Evolutionary conservation across 164 flowering plant genomes (phyloP).

Genomic region (Tinospora cordifolia): DNA sequence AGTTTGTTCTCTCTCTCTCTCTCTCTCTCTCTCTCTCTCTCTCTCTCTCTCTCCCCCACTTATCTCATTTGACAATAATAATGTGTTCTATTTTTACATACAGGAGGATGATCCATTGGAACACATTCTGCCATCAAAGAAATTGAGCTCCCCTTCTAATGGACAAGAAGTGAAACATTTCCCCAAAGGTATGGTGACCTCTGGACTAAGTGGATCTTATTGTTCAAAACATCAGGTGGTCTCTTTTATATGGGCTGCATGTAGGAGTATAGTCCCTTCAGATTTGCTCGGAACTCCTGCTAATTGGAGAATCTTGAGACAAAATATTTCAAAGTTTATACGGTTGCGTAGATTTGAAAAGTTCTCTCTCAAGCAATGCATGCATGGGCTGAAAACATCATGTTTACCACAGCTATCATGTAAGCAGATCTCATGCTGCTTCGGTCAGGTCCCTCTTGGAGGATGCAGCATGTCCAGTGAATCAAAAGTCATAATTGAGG

Average conservation of each 20-base stretch:
- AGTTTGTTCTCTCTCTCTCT: background rate
- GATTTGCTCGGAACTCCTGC: constrained; percentile 57
- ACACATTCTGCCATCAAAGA: background rate
- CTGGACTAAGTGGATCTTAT: constrained; percentile 21
- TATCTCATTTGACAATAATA: background rate
- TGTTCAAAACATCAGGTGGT: constrained; percentile 60
- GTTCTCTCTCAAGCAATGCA: constrained; percentile 59
- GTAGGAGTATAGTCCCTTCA: constrained; percentile 66
- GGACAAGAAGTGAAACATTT: background rate
- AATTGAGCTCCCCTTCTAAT: background rate
- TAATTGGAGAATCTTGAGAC: constrained; percentile 60
- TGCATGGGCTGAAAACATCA: constrained; percentile 51
- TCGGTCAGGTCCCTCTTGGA: constrained; percentile 1
- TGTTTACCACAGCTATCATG: constrained; percentile 37
- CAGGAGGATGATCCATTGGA: background rate
- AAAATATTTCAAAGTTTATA: constrained; percentile 65
- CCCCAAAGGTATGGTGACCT: constrained; percentile 5
- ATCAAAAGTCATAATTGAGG: constrained; percentile 21
- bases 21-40: no score
- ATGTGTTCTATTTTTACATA: no score
- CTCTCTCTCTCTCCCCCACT: background rate
- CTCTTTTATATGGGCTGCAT: constrained; percentile 85
- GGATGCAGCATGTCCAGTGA: constrained; percentile 11
- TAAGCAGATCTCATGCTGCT: constrained; percentile 19
- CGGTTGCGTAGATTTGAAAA: constrained; percentile 63